These are phyloP conservation scores for Drosera spatulata DNA, from an alignment of 179 eudicot species.

Conservation along the genomic window DNA sequence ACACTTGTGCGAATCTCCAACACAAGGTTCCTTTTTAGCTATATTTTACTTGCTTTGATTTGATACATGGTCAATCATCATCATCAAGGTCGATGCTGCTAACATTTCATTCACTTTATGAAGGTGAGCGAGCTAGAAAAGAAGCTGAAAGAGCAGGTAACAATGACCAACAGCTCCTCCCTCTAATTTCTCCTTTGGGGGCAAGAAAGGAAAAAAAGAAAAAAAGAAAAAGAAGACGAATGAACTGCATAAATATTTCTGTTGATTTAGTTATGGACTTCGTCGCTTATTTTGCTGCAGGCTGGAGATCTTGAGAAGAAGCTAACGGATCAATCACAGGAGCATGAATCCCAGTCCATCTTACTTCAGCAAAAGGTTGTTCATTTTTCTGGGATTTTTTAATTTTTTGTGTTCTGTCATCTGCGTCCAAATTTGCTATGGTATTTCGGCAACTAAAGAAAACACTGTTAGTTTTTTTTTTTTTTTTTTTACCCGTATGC, in stretches of 20 bases:
- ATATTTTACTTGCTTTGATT: background rate
- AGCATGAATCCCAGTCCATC: slow-evolving; percentile 34
- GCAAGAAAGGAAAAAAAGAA: too few relatives aligned
- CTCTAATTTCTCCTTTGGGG: background rate
- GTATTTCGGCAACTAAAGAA: too few relatives aligned
- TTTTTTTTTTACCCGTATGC: too few relatives aligned
- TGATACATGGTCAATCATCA: background rate
- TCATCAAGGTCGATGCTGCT: slow-evolving; percentile 5
- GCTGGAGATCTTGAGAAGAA: slow-evolving; percentile 61
- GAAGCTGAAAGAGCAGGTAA: slow-evolving; percentile 42
- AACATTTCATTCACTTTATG: slow-evolving; percentile 1
- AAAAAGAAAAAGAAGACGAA: too few relatives aligned
- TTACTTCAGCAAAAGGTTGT: slow-evolving; percentile 65
- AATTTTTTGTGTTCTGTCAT: background rate
- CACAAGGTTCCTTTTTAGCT: slow-evolving; percentile 33
- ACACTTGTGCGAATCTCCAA: slow-evolving; percentile 48
- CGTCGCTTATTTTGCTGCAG: slow-evolving; percentile 21
- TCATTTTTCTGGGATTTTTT: background rate
- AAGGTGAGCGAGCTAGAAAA: slow-evolving; percentile 76
- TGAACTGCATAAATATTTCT: too few relatives aligned
- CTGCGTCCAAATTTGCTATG: too few relatives aligned
- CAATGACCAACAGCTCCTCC: slow-evolving; percentile 23
- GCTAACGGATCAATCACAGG: slow-evolving; percentile 53
- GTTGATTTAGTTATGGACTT: background rate
- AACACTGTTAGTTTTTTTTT: too few relatives aligned